Evolutionary conservation across 2,329 filamentous ascomycete species (phyloP), one percentile per base, ranked within the genome.

Genomic region (Westerdykella sp.): DNA sequence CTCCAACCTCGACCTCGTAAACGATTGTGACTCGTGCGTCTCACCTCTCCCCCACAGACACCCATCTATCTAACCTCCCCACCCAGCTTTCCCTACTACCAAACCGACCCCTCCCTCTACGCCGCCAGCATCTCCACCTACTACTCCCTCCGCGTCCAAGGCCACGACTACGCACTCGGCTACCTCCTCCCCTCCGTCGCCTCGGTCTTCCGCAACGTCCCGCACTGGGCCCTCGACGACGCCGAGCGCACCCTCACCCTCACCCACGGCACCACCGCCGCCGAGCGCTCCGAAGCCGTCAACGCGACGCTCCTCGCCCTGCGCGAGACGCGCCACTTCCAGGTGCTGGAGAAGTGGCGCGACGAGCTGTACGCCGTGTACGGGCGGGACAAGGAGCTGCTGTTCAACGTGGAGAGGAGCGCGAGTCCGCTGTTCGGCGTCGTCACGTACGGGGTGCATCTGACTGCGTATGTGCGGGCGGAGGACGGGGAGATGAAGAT

Each of bases 21-120:
- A 73, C 41, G 75, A 80, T 64, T 78, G 76, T 66, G 77, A 81
- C 62, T 75, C 69, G 71, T 73, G 63, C 38, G 43, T 34, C 41
- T 40, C 22, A 18, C 25, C 7, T 28, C 9, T 12, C 7, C 25
- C 25, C 25, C 9, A 10, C 21, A 14, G 39, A 28, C n/a, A 23
- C 44, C 13, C 23, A 23, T 18, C 40, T 46, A 23, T 45, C 40
- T 12, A 28, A 28, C 25, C 6, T 41, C 28, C 36, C 37, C 23
- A 5, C 21, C 36, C 56, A 91, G 86, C 58, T 95, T 95, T 59
- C 89, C 89, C 1, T 87, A 94, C 68, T 75, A 77, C 43, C 74
- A 83, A 43, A 74, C 73, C 42, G 72, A 83, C 50, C 75, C 79
- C 9, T 63, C 75, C 45, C 70, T 72, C 40, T 80, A 84, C 64